These are phyloP conservation scores for Chlamydomonas eustigma DNA, from an alignment of 139 green algal species.

Conservation along the genomic window DNA sequence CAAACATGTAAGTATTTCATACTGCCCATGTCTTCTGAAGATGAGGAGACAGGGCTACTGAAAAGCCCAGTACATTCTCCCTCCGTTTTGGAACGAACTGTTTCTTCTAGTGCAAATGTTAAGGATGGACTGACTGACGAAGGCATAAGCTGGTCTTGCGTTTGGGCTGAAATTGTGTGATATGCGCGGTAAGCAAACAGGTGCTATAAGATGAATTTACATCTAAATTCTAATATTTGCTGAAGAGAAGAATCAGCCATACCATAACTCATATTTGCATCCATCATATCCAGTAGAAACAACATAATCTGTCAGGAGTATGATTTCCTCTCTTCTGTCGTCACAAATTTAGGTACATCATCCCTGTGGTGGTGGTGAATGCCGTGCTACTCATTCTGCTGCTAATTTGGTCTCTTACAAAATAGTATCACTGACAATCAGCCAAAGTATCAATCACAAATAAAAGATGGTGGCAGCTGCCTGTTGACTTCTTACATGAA, in stretches of 20 bases:
- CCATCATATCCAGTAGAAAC: not conserved
- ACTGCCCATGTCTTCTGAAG: too few species aligned
- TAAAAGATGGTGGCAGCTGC: too few species aligned
- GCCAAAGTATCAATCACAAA: too few species aligned
- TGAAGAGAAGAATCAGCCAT: not conserved
- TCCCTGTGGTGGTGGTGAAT: not conserved
- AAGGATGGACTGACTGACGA: not conserved
- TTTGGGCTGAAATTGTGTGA: slow-evolving; percentile 2
- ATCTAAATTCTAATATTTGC: not conserved
- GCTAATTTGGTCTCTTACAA: not conserved
- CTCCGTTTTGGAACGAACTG: not conserved
- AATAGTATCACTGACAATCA: not conserved
- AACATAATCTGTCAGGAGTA: not conserved
- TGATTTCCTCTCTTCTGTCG: not conserved
- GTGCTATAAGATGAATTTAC: not conserved
- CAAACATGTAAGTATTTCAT: too few species aligned
- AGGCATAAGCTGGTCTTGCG: not conserved
- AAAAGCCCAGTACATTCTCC: not conserved
- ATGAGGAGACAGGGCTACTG: not conserved
- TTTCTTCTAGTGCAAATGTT: not conserved
- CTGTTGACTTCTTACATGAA: too few species aligned
- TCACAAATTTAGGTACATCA: not conserved
- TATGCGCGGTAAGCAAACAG: not conserved
- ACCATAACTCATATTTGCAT: not conserved
- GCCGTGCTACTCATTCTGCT: not conserved